Percentiles rank a stretch among this genome's conserved stretches.
Conservation (phyloP, 73 alveolate species). For the Tetrahymena borealis region DNA sequence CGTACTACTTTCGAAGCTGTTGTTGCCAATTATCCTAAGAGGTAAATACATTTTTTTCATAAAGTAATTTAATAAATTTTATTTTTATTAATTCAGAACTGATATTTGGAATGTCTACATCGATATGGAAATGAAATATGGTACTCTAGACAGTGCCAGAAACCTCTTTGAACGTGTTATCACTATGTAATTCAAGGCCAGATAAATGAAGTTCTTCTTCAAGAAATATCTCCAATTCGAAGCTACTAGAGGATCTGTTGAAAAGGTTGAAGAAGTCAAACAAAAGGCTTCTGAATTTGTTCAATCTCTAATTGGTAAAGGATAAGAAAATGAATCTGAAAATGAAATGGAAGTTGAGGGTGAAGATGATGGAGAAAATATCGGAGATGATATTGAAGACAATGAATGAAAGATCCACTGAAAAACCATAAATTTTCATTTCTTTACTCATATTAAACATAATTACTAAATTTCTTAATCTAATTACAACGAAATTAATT, state of each 20-base stretch:
- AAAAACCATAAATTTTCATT: neutral
- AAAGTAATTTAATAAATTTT: neutral
- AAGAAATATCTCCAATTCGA: slow-evolving; percentile 65
- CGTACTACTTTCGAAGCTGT: slow-evolving; percentile 89
- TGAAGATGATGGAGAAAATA: neutral
- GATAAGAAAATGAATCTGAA: neutral
- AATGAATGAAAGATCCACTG: neutral
- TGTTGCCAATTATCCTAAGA: slow-evolving; percentile 73
- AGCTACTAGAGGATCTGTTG: slow-evolving; percentile 50
- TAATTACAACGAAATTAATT: neutral
- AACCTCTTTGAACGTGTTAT: slow-evolving; percentile 54
- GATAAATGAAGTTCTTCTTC: slow-evolving; percentile 65
- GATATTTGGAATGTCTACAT: slow-evolving; percentile 86
- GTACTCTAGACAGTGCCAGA: slow-evolving; percentile 45
- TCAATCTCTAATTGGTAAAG: neutral
- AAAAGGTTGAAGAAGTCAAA: slow-evolving; percentile 53
- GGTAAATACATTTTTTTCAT: neutral
- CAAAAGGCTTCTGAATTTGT: slow-evolving; percentile 61
- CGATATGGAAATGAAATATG: slow-evolving; percentile 87
- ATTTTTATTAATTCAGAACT: slow-evolving; percentile 50
- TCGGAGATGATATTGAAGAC: neutral
- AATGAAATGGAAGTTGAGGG: neutral
- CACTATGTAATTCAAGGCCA: slow-evolving; percentile 40
- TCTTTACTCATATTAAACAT: neutral
- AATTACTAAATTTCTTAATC: neutral